Evolutionary conservation across 257 asterid species (phyloP), one percentile per base, ranked within the genome.

Genomic region (Salvia hispanica): DNA sequence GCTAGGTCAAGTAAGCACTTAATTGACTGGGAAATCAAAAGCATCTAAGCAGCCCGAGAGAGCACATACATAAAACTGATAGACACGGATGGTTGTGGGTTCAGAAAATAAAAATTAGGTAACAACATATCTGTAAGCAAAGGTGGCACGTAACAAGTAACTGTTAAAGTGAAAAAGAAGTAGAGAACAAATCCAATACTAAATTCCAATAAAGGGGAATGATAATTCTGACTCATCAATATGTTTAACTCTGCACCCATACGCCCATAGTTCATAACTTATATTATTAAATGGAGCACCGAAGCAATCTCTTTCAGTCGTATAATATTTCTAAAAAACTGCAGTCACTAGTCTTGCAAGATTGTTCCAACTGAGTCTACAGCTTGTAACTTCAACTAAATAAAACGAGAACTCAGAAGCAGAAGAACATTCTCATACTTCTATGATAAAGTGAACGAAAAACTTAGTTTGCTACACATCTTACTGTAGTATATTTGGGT

Each of bases 1-100:
- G 72, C 74, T 68, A 66, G 72, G 76, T 74, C 77, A n/a, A 42
- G 52, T 53, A 73, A 65, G 67, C 63, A 65, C 64, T 76, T 68
- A 34, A 70, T 33, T 68, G 80, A 56, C 88, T 82, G 79, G 74
- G 57, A 78, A 69, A 36, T 48, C 39, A 9, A 76, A 58, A 28
- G 42, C 37, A 69, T 42, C 58, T 58, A 55, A 66, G 44, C 64
- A 70, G 59, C 28, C 69, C 64, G 44, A 65, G 5, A 70, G 69
- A 71, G n/a, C 15, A 74, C 2, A 67, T 16, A 58, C 34, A 13
- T 45, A 28, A 13, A 54, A 55, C 15, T 21, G 31, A 43, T 59
- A 25, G 72, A 52, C 47, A 31, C 13, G 65, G 66, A 14, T 14
- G 65, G 63, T 33, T 48, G 36, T 50, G 34, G 60, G 61, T n/a